phyloP scores from a whole-genome alignment of 768 basidiomycete genomes.

The Lentinus tigrinus region DNA sequence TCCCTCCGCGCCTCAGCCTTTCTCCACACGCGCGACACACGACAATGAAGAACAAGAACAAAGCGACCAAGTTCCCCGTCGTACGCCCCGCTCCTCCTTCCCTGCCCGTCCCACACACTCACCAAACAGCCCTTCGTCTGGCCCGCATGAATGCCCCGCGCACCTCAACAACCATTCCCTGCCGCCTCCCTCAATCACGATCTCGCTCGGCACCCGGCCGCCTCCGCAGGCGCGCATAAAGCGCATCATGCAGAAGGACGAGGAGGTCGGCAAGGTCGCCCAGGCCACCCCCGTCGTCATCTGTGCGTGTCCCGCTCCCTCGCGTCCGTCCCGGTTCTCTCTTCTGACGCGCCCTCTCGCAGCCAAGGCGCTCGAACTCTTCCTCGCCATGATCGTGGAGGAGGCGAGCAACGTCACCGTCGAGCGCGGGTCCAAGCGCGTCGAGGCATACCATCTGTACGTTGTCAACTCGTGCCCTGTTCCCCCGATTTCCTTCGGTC shows the following conservation, averaged over 20 bases:
- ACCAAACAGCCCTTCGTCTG: background rate
- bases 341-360: background rate
- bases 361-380: conserved; percentile 96
- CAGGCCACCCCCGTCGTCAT: conserved; percentile 96
- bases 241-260: conserved; percentile 99
- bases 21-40: background rate
- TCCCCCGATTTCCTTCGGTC: background rate
- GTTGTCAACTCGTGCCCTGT: conserved; percentile 41
- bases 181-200: background rate
- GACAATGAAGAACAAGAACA: conserved; percentile 90
- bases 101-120: background rate
- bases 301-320: conserved; percentile 52
- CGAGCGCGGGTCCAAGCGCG: conserved; percentile 79
- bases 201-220: background rate
- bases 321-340: background rate
- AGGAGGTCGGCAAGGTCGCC: conserved; percentile 97
- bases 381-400: conserved; percentile 81
- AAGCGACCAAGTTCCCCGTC: conserved; percentile 88
- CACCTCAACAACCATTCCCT: background rate
- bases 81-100: conserved; percentile 45
- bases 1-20: too few species aligned
- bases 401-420: conserved; percentile 79
- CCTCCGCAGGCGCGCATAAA: conserved; percentile 86
- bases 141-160: background rate
- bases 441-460: conserved; percentile 92